Evolutionary conservation across 1,139 yeast genomes (phyloP).

Genomic region (Pneumocystis wakefieldiae): DNA sequence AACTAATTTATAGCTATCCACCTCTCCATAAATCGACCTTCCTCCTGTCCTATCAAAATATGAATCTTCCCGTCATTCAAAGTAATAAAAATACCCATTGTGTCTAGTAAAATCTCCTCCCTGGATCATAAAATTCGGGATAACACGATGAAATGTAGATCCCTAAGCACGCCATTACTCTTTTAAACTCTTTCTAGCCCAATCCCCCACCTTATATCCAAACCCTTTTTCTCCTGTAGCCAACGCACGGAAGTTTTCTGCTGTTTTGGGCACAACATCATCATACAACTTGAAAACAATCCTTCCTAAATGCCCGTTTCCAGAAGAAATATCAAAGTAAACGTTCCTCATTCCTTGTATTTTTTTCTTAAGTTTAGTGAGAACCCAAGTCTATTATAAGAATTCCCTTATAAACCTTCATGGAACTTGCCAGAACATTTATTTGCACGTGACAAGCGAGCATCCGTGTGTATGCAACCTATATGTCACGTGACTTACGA

Average conservation of each 20-base stretch:
- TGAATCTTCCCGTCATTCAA: constrained; percentile 20
- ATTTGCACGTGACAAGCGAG: too few species aligned
- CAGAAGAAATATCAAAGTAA: neutral
- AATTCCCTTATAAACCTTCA: too few species aligned
- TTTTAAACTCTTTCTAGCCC: neutral
- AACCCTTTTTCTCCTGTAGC: constrained; percentile 95
- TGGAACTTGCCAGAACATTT: neutral
- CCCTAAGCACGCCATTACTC: constrained; percentile 40
- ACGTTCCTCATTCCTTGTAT: neutral
- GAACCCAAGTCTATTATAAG: neutral
- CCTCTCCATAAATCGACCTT: constrained; percentile 92
- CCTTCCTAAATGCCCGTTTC: neutral
- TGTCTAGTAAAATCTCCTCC: constrained; percentile 85
- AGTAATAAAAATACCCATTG: constrained; percentile 16
- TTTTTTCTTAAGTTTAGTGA: too few species aligned
- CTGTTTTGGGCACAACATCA: constrained; percentile 94
- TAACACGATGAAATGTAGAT: constrained; percentile 95
- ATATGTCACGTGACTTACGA: too few species aligned
- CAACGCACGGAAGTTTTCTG: constrained; percentile 78
- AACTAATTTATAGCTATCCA: constrained; percentile 90
- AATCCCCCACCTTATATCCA: constrained; percentile 45
- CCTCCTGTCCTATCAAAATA: constrained; percentile 86
- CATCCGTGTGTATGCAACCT: too few species aligned
- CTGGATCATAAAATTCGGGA: constrained; percentile 91
- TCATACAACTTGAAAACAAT: constrained; percentile 46